Evolutionary conservation across 2,329 filamentous ascomycete genomes (phyloP), one percentile per base, ranked within the genome.

Genomic region (Penicillium palitans): DNA sequence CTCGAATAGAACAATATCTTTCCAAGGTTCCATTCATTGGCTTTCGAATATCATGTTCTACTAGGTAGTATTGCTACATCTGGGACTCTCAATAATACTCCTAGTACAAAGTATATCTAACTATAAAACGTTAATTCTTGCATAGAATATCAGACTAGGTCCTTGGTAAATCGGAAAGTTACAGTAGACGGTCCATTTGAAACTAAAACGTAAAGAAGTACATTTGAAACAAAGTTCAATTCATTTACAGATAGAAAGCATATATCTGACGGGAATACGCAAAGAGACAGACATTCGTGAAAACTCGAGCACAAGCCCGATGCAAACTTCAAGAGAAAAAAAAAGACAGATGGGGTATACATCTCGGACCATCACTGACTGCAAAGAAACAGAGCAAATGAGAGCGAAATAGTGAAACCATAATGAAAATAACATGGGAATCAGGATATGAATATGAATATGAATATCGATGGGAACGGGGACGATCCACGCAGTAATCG

Each of bases 261-360:
- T 41, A 29, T 51, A 56, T 44, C 37, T 29, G 29, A 51, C 46
- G 27, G 39, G 29, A 52, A 56, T 51, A 50, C 46, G 46, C 39
- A 51, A 56, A 55, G 25, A 42, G 29, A 45, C 40, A 35, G 39
- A 50, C 21, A 52, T 52, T 19, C 25, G 21, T 48, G 37, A 40
- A 15, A 45, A 15, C 24, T 29, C 50, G 13, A 45, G 52, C 25
- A 33, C 21, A 55, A 35, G 53, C 42, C 42, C 35, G 31, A 59
- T 55, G 53, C 19, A 56, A 54, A 59, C 47, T 57, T 58, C 41
- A 58, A 61, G 21, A 24, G 15, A 40, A 41, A 15, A 46, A 47
- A 45, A 52, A n/a, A 46, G 61, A 51, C 60, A 63, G 58, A 61
- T 52, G 57, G 63, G 63, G 63, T 66, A 64, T 65, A 64, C 61